Conservation (phyloP, 2,329 filamentous ascomycete species). For the Alternaria alternata region DNA sequence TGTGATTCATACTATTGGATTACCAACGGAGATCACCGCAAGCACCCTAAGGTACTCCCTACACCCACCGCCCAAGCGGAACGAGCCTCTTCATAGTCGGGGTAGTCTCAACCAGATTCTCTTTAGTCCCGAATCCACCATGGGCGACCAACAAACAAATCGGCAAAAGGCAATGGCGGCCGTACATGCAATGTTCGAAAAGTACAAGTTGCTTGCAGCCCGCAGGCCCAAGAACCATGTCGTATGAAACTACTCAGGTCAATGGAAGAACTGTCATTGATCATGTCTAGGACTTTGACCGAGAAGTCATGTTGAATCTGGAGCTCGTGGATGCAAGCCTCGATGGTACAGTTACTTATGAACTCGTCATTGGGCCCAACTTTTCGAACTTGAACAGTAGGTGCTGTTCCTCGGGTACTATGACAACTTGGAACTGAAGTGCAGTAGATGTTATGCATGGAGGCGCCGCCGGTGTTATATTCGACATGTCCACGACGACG, state of each 20-base stretch:
- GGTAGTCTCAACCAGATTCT: background rate
- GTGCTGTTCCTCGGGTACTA: background rate
- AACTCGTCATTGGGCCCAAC: conserved; percentile 45
- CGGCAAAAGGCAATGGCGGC: conserved; percentile 47
- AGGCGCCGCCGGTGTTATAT: conserved; percentile 51
- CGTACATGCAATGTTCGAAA: conserved; percentile 49
- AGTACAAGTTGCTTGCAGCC: conserved; percentile 45
- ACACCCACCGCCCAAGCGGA: background rate
- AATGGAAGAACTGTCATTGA: conserved; percentile 4
- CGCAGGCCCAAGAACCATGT: conserved; percentile 43
- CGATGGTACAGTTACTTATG: conserved; percentile 47
- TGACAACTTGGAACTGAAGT: conserved; percentile 5
- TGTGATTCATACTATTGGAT: background rate
- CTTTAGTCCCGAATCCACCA: conserved; percentile 14
- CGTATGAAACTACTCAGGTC: conserved; percentile 22
- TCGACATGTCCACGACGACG: conserved; percentile 57
- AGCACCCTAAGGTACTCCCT: background rate
- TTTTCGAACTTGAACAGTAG: conserved; percentile 54
- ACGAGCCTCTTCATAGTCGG: background rate
- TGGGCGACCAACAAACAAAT: conserved; percentile 34
- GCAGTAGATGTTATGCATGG: conserved; percentile 52
- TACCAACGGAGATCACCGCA: background rate
- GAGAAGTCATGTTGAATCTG: conserved; percentile 48
- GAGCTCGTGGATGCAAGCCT: conserved; percentile 48
- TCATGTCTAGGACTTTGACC: conserved; percentile 46